Evolutionary conservation across 805 yeast species (phyloP), one percentile per base, ranked within the genome.

Genomic region (Candida piceae): DNA sequence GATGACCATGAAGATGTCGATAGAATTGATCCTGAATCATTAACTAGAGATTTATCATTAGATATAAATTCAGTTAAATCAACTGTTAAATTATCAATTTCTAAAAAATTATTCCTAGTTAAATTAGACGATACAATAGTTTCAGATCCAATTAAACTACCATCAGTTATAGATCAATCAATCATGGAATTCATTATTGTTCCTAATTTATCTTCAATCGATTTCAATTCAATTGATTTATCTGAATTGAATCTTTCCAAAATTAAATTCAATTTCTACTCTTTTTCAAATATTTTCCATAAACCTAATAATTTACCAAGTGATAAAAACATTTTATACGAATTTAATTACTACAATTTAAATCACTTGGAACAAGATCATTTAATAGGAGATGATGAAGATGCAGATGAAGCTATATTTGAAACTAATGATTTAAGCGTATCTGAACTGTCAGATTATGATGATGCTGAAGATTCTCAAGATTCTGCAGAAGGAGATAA

Each of bases 41-140:
- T 43, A 6, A 26, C 31, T 21, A 27, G 36, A 4, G 28, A 31
- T 9, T 28, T 45, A 3, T 17, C 34, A 13, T 8, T 46, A 9
- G 49, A 49, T 26, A 9, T 44, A 7, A 49, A 48, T 18, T 46
- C 49, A 9, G 40, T 46, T 15, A 34, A 36, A 17, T 44, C 43
- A 15, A 38, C 24, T 8, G 16, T 49, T 3, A 27, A 29, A 15
- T 31, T 13, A 4, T 29, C 42, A 0, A 10, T 29, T 8, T 16
- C n/a, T 9, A 30, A 32, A 3, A 33, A 31, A 10, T 12, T 46
- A 1, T 34, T 34, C 16, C 8, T 46, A 0, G 35, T 31, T 31
- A 48, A 39, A 30, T 8, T 41, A 5, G 36, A 32, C 2, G 19
- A 19, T 18, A n/a, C n/a, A n/a, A n/a, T n/a, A n/a, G 20, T 18